These are phyloP conservation scores for Mycena kentingensis DNA, from an alignment of 768 basidiomycete species.

Conservation along the genomic window DNA sequence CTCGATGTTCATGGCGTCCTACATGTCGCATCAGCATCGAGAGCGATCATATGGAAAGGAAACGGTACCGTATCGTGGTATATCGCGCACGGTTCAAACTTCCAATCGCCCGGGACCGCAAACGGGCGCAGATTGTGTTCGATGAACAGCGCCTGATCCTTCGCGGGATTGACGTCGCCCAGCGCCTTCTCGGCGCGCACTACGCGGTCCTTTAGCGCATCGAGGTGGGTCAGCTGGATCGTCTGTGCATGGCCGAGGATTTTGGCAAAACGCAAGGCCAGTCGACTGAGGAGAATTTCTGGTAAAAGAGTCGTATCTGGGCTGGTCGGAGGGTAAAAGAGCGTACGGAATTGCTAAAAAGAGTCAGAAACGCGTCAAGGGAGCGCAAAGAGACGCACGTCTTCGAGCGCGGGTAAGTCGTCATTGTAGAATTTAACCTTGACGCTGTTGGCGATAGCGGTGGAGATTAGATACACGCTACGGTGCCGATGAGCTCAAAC, in stretches of 20 bases:
- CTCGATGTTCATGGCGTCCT: slow-evolving; percentile 68
- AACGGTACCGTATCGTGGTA: slow-evolving; percentile 74
- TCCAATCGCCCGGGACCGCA: slow-evolving; percentile 63
- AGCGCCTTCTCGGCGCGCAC: slow-evolving; percentile 50
- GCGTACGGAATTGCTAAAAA: slow-evolving; percentile 70
- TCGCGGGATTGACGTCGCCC: slow-evolving; percentile 50
- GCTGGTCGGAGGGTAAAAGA: slow-evolving; percentile 1
- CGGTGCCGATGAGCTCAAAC: slow-evolving; percentile 1
- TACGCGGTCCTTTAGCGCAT: slow-evolving; percentile 55
- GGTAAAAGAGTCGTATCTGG: too few species aligned
- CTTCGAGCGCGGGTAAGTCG: slow-evolving; percentile 68
- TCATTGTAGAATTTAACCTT: slow-evolving; percentile 73
- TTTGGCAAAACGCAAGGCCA: slow-evolving; percentile 55
- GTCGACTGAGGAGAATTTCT: slow-evolving; percentile 73
- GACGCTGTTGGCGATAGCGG: slow-evolving; percentile 63
- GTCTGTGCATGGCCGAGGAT: slow-evolving; percentile 62
- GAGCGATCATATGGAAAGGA: neutral
- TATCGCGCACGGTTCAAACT: slow-evolving; percentile 70
- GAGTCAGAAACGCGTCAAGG: slow-evolving; percentile 14
- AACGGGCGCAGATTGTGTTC: slow-evolving; percentile 72
- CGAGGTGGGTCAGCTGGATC: slow-evolving; percentile 60
- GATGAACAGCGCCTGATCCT: slow-evolving; percentile 74
- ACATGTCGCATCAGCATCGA: neutral
- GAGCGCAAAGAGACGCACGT: slow-evolving; percentile 50
- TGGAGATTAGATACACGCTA: slow-evolving; percentile 73